These are phyloP conservation scores for Thelonectria blattea DNA, from an alignment of 2,329 filamentous ascomycete genomes.

Conservation along the genomic window DNA sequence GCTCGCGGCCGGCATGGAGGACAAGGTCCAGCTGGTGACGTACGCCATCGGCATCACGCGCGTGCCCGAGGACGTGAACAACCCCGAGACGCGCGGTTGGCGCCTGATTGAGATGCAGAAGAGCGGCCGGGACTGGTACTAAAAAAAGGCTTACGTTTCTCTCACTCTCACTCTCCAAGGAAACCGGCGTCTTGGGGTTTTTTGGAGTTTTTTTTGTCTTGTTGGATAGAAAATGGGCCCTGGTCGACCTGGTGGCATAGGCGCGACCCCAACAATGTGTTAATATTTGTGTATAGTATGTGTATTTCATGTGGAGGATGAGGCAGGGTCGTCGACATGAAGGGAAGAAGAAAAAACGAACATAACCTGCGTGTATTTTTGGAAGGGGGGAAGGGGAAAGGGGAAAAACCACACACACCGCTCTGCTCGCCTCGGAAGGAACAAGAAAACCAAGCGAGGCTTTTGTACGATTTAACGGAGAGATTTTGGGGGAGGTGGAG, in stretches of 20 bases:
- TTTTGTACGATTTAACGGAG: slow-evolving; percentile 40
- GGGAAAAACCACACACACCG: slow-evolving; percentile 38
- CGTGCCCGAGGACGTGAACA: slow-evolving; percentile 93
- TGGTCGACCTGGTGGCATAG: slow-evolving; percentile 12
- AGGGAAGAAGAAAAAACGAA: slow-evolving; percentile 24
- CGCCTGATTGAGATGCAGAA: slow-evolving; percentile 98
- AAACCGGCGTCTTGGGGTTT: slow-evolving; percentile 32
- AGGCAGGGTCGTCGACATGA: slow-evolving; percentile 32
- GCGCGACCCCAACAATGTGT: slow-evolving; percentile 36
- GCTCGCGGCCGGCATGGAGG: slow-evolving; percentile 96
- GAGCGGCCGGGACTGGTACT: slow-evolving; percentile 86
- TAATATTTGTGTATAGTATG: slow-evolving; percentile 45
- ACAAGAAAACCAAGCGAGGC: slow-evolving; percentile 25
- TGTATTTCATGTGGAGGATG: slow-evolving; percentile 37
- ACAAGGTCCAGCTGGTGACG: slow-evolving; percentile 96
- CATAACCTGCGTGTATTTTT: slow-evolving; percentile 28
- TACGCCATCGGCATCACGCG: slow-evolving; percentile 97
- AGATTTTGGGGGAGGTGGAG: slow-evolving; percentile 21
- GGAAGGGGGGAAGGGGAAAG: slow-evolving; percentile 22
- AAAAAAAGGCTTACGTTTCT: slow-evolving; percentile 40
- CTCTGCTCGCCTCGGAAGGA: slow-evolving; percentile 39
- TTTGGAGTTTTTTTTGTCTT: slow-evolving; percentile 28
- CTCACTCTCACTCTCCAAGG: slow-evolving; percentile 13
- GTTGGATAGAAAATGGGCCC: slow-evolving; percentile 32
- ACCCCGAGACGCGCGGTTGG: slow-evolving; percentile 96